Evolutionary conservation across 768 basidiomycete genomes (phyloP).

Genomic region (Gymnopilus junonius): DNA sequence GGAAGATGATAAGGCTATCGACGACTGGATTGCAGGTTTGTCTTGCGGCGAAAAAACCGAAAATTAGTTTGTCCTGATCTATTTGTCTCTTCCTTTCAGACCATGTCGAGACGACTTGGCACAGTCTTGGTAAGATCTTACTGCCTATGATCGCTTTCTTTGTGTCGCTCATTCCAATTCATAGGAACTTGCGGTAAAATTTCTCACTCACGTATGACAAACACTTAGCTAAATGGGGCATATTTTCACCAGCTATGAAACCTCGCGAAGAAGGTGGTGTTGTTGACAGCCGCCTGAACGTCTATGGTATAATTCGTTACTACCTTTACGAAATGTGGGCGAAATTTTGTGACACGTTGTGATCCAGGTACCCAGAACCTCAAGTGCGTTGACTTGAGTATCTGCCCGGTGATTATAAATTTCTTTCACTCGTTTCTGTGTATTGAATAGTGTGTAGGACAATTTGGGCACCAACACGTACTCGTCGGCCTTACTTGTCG

Average conservation of each 20-base stretch:
- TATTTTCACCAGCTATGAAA: slow-evolving; percentile 56
- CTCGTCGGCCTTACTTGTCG: slow-evolving; percentile 69
- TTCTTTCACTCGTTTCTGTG: neutral
- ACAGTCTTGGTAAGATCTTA: slow-evolving; percentile 55
- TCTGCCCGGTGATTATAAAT: slow-evolving; percentile 61
- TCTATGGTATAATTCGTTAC: slow-evolving; percentile 44
- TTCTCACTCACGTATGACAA: neutral
- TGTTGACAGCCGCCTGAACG: slow-evolving; percentile 64
- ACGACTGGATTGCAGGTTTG: slow-evolving; percentile 64
- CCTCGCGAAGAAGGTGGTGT: slow-evolving; percentile 68
- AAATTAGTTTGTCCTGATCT: neutral
- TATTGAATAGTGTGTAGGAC: slow-evolving; percentile 43
- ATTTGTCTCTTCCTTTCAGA: slow-evolving; percentile 48
- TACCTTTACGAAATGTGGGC: neutral
- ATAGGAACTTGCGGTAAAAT: slow-evolving; percentile 48
- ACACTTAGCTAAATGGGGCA: neutral
- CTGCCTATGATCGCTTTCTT: neutral
- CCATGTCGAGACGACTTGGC: slow-evolving; percentile 81
- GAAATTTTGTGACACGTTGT: neutral
- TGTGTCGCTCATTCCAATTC: neutral
- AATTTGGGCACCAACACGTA: slow-evolving; percentile 78
- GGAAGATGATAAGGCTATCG: slow-evolving; percentile 75
- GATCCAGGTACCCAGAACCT: slow-evolving; percentile 58
- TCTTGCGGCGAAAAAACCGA: neutral
- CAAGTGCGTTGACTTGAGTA: slow-evolving; percentile 70